phyloP scores from a whole-genome alignment of 345 rosid genomes.

The Odontarrhena argentea region DNA sequence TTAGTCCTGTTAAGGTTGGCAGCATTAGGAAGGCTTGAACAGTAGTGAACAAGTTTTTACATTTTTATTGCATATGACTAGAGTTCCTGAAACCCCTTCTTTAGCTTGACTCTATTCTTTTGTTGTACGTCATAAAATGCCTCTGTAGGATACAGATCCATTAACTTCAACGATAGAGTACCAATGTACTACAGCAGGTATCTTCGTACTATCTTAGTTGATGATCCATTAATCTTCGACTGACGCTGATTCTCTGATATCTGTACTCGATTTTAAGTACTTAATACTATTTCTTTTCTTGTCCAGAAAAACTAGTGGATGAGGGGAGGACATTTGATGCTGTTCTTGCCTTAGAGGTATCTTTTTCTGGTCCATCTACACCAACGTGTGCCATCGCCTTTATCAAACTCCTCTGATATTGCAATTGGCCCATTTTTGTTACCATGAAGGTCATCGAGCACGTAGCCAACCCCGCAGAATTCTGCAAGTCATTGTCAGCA shows the following conservation, averaged over 20 bases:
- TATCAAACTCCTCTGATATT: background rate
- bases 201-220: slow-evolving; percentile 22
- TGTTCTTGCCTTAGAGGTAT: slow-evolving; percentile 83
- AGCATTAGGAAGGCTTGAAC: background rate
- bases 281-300: slow-evolving; percentile 16
- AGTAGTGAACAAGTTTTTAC: background rate
- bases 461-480: slow-evolving; percentile 86
- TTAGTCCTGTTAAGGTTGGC: background rate
- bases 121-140: slow-evolving; percentile 29
- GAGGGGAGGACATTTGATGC: slow-evolving; percentile 81
- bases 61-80: background rate
- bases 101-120: background rate
- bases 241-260: background rate
- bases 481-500: slow-evolving; percentile 84
- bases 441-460: slow-evolving; percentile 83
- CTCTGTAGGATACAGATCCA: slow-evolving; percentile 70
- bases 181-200: slow-evolving; percentile 89
- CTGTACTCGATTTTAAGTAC: background rate
- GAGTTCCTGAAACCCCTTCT: background rate
- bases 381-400: background rate
- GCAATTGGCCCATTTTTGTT: slow-evolving; percentile 4
- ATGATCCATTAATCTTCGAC: slow-evolving; percentile 13
- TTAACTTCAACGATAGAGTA: slow-evolving; percentile 76
- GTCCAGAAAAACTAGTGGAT: slow-evolving; percentile 76
- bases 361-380: background rate